These are phyloP conservation scores for Mucor circinelloides DNA, from an alignment of 371 early-diverging fungal genomes.

Conservation along the genomic window DNA sequence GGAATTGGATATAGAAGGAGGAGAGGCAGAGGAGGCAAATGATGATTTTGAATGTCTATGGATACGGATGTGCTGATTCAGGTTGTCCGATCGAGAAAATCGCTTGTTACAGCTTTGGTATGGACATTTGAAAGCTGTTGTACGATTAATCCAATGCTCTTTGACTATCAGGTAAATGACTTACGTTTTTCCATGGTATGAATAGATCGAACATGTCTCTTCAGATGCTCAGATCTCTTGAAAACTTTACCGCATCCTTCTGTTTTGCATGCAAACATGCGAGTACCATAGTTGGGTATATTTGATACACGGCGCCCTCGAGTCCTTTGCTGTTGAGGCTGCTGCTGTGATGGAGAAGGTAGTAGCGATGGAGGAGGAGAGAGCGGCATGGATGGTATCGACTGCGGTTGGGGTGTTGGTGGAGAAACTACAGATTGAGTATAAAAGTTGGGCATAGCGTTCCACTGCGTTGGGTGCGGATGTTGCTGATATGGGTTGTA, in stretches of 20 bases:
- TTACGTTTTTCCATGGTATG: constrained; percentile 68
- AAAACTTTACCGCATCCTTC: constrained; percentile 63
- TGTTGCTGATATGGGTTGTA: neutral
- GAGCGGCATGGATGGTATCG: neutral
- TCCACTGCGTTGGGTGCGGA: neutral
- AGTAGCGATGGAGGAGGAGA: constrained; percentile 24
- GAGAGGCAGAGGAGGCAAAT: neutral
- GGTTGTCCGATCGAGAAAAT: constrained; percentile 30
- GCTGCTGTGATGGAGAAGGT: constrained; percentile 28
- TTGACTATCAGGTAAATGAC: constrained; percentile 16
- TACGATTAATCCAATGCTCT: neutral
- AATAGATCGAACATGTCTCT: constrained; percentile 65
- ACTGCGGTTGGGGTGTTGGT: constrained; percentile 3
- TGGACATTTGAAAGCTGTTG: constrained; percentile 22
- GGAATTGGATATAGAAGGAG: constrained; percentile 1
- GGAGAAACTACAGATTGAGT: neutral
- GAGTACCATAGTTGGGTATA: constrained; percentile 34
- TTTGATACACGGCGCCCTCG: constrained; percentile 61
- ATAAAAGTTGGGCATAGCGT: neutral
- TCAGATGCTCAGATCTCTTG: constrained; percentile 67
- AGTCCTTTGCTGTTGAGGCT: constrained; percentile 31
- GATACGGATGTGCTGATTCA: constrained; percentile 29
- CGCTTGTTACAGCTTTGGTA: constrained; percentile 23
- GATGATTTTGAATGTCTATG: constrained; percentile 17
- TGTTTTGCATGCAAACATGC: constrained; percentile 52